phyloP scores from a whole-genome alignment of 2,329 filamentous ascomycete genomes.

The Fonsecaea pedrosoi region DNA sequence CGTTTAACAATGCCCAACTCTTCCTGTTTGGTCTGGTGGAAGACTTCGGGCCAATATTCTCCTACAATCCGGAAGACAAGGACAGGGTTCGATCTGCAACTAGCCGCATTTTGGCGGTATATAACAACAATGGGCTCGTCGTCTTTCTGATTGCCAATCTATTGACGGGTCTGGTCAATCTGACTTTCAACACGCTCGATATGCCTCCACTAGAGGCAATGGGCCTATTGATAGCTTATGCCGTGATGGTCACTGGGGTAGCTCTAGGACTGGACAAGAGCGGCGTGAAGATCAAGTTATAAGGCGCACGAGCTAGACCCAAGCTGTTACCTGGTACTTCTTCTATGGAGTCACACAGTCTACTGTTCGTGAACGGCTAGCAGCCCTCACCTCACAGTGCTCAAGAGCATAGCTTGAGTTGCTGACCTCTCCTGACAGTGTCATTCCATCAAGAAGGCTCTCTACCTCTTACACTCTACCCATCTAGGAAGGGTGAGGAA shows the following conservation, averaged over 20 bases:
- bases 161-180: conserved; percentile 85
- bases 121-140: conserved; percentile 85
- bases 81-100: conserved; percentile 70
- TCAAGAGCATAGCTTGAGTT: too few relatives aligned
- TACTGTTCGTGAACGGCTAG: too few relatives aligned
- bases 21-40: conserved; percentile 80
- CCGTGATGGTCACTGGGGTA: conserved; percentile 67
- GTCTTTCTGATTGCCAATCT: conserved; percentile 89
- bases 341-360: too few relatives aligned
- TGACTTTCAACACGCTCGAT: conserved; percentile 82
- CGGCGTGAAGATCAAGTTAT: conserved; percentile 45
- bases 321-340: too few relatives aligned
- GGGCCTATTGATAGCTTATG: conserved; percentile 76
- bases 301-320: conserved; percentile 2
- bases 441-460: too few relatives aligned
- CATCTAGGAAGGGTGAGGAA: too few relatives aligned
- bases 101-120: conserved; percentile 79
- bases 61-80: conserved; percentile 61
- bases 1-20: conserved; percentile 87
- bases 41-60: conserved; percentile 52
- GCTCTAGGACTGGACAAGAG: conserved; percentile 58
- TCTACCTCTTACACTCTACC: too few relatives aligned
- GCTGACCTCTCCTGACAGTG: too few relatives aligned
- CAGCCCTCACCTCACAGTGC: too few relatives aligned
- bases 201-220: conserved; percentile 70